Percentiles rank a stretch among this genome's conserved stretches.
These are phyloP conservation scores for Carpinus viminea DNA, from an alignment of 306 rosid genomes.

Conservation along the genomic window DNA sequence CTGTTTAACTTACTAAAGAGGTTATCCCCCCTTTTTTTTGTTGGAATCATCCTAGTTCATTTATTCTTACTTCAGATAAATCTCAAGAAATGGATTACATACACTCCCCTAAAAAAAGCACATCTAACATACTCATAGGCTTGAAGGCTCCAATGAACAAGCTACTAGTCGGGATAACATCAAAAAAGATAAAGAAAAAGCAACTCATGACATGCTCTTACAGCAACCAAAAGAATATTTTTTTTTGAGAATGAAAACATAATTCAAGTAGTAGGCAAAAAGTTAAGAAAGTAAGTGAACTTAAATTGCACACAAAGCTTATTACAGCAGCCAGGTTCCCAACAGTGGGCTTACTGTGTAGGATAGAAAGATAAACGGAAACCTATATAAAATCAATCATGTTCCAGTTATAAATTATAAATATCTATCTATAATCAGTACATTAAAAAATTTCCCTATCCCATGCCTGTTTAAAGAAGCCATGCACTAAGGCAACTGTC, in stretches of 20 bases:
- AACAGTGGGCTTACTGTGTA: not conserved
- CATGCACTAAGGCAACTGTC: slow-evolving; percentile 94
- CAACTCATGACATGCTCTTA: not conserved
- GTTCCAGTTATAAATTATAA: not conserved
- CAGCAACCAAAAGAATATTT: not conserved
- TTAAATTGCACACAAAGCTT: not conserved
- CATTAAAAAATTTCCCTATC: not conserved
- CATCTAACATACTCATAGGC: slow-evolving; percentile 4
- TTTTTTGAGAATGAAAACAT: not conserved
- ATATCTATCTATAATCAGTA: not conserved
- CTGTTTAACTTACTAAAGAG: not conserved
- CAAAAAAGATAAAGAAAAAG: not conserved
- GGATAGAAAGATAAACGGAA: not conserved
- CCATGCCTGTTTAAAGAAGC: slow-evolving; percentile 89
- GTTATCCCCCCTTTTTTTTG: not conserved
- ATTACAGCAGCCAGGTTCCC: not conserved
- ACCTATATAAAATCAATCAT: not conserved
- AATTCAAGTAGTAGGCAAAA: not conserved
- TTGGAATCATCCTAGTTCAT: not conserved
- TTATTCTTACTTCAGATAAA: slow-evolving; percentile 25
- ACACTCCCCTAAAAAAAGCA: not conserved
- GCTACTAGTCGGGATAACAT: not conserved
- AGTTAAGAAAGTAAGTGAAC: not conserved
- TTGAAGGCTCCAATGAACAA: slow-evolving; percentile 20
- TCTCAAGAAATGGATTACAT: slow-evolving; percentile 29